These are phyloP conservation scores for Salvia rosmarinus DNA, from an alignment of 257 asterid genomes.

Conservation along the genomic window DNA sequence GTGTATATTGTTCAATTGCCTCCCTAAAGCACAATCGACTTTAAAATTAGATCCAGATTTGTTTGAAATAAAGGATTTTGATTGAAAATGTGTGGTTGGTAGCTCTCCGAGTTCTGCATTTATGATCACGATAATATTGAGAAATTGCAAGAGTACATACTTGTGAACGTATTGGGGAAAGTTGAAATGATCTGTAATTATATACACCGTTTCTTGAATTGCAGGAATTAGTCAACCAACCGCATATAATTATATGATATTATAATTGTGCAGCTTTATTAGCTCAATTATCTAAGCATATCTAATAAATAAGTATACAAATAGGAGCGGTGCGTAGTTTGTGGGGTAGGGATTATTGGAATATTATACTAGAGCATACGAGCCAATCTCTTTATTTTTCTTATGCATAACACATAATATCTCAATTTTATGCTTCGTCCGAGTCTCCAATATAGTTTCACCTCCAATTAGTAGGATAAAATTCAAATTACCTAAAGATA, in stretches of 20 bases:
- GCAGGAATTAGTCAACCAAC: too few species aligned
- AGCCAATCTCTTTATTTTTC: background rate
- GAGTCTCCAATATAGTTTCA: too few species aligned
- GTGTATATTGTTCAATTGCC: background rate
- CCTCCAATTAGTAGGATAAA: too few species aligned
- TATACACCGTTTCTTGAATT: too few species aligned
- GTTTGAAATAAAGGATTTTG: background rate
- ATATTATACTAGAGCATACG: background rate
- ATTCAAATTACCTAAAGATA: too few species aligned
- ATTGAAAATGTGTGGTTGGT: conserved; percentile 6
- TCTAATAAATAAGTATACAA: too few species aligned
- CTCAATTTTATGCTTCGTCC: background rate
- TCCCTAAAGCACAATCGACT: background rate
- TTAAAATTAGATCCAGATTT: too few species aligned
- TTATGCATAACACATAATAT: background rate
- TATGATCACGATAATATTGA: background rate
- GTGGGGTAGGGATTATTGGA: background rate
- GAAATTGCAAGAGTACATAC: background rate
- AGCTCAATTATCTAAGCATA: background rate
- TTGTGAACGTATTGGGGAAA: background rate
- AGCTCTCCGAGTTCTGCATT: background rate
- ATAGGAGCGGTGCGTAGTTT: background rate
- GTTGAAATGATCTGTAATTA: too few species aligned
- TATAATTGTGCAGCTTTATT: too few species aligned
- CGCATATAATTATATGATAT: too few species aligned